These are phyloP conservation scores for Lathyrus aphaca DNA, from an alignment of 306 rosid genomes.

Conservation along the genomic window DNA sequence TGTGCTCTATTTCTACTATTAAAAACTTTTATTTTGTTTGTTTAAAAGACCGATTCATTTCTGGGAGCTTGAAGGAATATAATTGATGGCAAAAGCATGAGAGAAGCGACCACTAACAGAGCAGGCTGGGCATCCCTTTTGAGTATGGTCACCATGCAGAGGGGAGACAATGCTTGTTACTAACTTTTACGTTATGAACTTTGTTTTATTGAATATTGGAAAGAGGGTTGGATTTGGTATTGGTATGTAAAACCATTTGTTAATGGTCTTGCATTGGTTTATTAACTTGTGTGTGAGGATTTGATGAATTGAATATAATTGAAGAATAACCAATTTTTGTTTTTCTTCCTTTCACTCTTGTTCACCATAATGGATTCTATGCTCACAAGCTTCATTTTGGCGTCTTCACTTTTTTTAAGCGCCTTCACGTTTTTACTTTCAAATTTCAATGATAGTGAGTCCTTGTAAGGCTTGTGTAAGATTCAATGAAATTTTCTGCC, in stretches of 20 bases:
- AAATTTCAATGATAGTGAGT: too few species aligned
- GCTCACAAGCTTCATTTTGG: not conserved
- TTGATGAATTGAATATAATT: constrained; percentile 42
- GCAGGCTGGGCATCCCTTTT: constrained; percentile 39
- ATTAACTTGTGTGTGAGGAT: constrained; percentile 30
- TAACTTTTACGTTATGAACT: constrained; percentile 33
- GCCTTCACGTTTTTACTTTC: not conserved
- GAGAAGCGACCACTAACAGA: constrained; percentile 37
- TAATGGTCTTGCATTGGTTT: constrained; percentile 36
- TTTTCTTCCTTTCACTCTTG: not conserved
- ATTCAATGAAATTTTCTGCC: too few species aligned
- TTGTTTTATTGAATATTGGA: constrained; percentile 25
- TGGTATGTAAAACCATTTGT: constrained; percentile 27
- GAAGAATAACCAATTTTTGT: constrained; percentile 19
- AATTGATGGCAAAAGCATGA: constrained; percentile 41
- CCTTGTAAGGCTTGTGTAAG: too few species aligned
- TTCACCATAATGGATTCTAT: not conserved
- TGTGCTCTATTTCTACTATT: constrained; percentile 32
- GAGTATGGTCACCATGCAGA: constrained; percentile 18
- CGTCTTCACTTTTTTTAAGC: not conserved
- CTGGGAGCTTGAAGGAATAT: constrained; percentile 42
- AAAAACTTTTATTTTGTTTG: constrained; percentile 33
- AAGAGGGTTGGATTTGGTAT: constrained; percentile 21
- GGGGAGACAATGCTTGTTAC: constrained; percentile 36
- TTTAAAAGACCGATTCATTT: constrained; percentile 42